These are phyloP conservation scores for Huntiella moniliformis DNA, from an alignment of 2,329 filamentous ascomycete genomes.

Conservation along the genomic window DNA sequence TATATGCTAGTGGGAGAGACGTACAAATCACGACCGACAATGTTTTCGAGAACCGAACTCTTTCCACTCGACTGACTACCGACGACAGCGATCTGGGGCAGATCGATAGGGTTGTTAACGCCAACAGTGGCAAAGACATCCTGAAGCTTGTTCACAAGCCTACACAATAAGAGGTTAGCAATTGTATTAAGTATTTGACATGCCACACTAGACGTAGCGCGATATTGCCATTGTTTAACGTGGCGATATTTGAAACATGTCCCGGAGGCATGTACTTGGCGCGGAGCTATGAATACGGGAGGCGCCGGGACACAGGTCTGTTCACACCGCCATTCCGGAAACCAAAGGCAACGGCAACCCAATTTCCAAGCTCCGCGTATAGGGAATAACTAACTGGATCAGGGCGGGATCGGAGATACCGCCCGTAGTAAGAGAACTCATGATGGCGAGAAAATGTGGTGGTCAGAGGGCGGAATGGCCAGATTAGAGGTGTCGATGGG, in stretches of 20 bases:
- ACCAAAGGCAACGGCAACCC: too few relatives aligned
- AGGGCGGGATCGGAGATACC: conserved; percentile 49
- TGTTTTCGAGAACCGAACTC: conserved; percentile 97
- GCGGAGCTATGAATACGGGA: not conserved
- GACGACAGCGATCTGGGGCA: conserved; percentile 95
- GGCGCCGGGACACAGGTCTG: not conserved
- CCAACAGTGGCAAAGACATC: conserved; percentile 98
- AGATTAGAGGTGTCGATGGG: too few relatives aligned
- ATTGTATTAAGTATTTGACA: not conserved
- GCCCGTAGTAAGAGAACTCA: conserved; percentile 21
- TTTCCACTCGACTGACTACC: conserved; percentile 98
- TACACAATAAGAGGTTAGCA: conserved; percentile 18
- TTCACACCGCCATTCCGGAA: too few relatives aligned
- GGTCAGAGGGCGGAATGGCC: not conserved
- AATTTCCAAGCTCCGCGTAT: conserved; percentile 4
- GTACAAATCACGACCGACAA: conserved; percentile 96
- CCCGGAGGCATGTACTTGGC: not conserved
- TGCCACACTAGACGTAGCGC: not conserved
- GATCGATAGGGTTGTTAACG: conserved; percentile 96
- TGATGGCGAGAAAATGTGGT: conserved; percentile 1
- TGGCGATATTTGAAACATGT: not conserved
- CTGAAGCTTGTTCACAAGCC: conserved; percentile 94
- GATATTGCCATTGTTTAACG: not conserved
- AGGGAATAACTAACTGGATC: conserved; percentile 33
- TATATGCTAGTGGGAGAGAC: conserved; percentile 21